Evolutionary conservation across 192 early-diverging fungal genomes (phyloP).

Genomic region (Entomortierella parvispora): DNA sequence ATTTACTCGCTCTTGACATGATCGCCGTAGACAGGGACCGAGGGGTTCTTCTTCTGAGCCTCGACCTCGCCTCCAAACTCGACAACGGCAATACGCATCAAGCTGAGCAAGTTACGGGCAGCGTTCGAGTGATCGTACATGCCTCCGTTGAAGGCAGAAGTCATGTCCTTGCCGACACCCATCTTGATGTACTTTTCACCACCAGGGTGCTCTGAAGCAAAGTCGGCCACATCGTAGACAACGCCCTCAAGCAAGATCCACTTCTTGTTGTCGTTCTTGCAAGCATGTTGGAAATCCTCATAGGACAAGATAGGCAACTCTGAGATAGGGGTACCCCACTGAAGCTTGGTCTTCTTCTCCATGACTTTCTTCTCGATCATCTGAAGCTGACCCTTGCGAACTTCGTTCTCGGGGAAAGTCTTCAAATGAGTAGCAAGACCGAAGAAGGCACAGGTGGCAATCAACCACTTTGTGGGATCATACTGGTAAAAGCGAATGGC

Average conservation of each 20-base stretch:
- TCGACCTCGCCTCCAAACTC: conserved; percentile 62
- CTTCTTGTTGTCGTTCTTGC: conserved; percentile 71
- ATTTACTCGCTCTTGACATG: conserved; percentile 42
- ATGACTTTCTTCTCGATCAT: conserved; percentile 89
- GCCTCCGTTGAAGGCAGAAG: conserved; percentile 92
- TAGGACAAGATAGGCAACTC: conserved; percentile 75
- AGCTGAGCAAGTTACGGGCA: conserved; percentile 88
- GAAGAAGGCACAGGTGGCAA: conserved; percentile 63
- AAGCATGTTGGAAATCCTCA: conserved; percentile 67
- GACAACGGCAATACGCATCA: conserved; percentile 77
- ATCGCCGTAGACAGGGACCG: conserved; percentile 38
- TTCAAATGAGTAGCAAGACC: conserved; percentile 82
- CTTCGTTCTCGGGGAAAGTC: conserved; percentile 84
- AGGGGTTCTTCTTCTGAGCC: conserved; percentile 54
- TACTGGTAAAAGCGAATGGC: conserved; percentile 84
- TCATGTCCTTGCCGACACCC: conserved; percentile 89
- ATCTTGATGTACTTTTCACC: conserved; percentile 80
- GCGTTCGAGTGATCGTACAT: conserved; percentile 95
- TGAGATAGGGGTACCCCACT: conserved; percentile 80
- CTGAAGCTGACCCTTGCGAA: conserved; percentile 78
- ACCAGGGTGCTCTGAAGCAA: conserved; percentile 93
- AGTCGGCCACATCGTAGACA: conserved; percentile 86
- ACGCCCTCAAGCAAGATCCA: conserved; percentile 88
- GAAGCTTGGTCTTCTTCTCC: conserved; percentile 66
- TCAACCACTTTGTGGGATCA: conserved; percentile 91